Evolutionary conservation across 2,329 filamentous ascomycete genomes (phyloP).

Genomic region (Cytospora chrysosperma): DNA sequence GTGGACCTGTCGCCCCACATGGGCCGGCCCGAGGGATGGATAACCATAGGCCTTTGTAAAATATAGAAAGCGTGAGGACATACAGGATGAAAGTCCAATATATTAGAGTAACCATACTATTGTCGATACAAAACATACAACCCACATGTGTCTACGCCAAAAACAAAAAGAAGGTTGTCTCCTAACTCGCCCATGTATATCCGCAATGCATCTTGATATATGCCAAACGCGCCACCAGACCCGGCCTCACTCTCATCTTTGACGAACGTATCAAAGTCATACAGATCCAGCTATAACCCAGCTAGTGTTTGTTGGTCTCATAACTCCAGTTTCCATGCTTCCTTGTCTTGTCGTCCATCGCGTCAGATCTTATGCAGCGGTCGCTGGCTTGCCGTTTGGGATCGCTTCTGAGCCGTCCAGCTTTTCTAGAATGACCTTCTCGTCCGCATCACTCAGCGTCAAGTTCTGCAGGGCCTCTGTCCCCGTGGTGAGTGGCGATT

Average conservation of each 20-base stretch:
- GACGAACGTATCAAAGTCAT: not conserved
- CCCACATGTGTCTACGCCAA: not conserved
- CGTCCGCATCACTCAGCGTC: slow-evolving; percentile 5
- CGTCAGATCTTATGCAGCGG: not conserved
- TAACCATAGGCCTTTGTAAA: not conserved
- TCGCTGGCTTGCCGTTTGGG: slow-evolving; percentile 12
- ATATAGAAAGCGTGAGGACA: slow-evolving; percentile 27
- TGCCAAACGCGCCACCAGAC: not conserved
- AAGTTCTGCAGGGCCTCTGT: slow-evolving; percentile 25
- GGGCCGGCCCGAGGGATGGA: no score
- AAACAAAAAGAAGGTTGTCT: not conserved
- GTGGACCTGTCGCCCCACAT: not conserved
- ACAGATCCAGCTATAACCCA: not conserved
- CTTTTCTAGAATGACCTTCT: slow-evolving; percentile 28
- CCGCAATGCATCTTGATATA: not conserved
- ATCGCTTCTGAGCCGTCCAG: slow-evolving; percentile 7
- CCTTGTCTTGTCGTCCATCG: not conserved
- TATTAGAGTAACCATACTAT: not conserved
- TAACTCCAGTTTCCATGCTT: not conserved
- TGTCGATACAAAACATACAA: not conserved
- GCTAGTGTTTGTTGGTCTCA: slow-evolving; percentile 7
- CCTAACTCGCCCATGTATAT: not conserved
- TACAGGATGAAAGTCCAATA: not conserved
- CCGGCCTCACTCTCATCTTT: not conserved
- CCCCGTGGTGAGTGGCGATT: slow-evolving; percentile 7